These are phyloP conservation scores for Thermothielavioides terrestris DNA, from an alignment of 495 filamentous ascomycete genomes.

Conservation along the genomic window DNA sequence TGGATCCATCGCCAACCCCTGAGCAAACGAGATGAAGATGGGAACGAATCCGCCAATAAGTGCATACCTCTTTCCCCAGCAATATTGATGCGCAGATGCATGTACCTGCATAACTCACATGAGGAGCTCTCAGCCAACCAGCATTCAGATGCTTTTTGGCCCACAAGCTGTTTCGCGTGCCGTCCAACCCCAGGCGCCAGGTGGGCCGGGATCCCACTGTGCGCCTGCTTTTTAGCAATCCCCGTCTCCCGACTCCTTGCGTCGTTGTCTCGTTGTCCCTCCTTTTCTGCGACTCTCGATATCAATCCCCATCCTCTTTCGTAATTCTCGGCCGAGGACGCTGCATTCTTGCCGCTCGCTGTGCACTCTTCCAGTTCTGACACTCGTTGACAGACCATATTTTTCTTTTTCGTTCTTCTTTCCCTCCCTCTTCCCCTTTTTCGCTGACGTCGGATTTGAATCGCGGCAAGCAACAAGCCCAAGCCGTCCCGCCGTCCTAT, in stretches of 20 bases:
- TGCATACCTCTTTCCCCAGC: too few relatives aligned
- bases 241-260: background rate
- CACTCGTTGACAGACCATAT: constrained; percentile 29
- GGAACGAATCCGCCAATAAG: too few relatives aligned
- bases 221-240: constrained; percentile 4
- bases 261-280: background rate
- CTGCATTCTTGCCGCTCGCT: constrained; percentile 10
- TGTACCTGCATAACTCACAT: too few relatives aligned
- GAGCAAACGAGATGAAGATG: too few relatives aligned
- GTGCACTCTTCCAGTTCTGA: constrained; percentile 19
- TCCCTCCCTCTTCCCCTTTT: constrained; percentile 2
- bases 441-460: too few relatives aligned
- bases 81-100: too few relatives aligned
- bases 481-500: too few relatives aligned
- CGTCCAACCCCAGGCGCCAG: background rate
- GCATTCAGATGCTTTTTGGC: background rate
- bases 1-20: too few relatives aligned
- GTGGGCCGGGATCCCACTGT: background rate
- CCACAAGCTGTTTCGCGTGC: constrained; percentile 1
- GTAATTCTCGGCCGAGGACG: constrained; percentile 7
- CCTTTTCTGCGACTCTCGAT: background rate
- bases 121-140: too few relatives aligned
- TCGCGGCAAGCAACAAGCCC: background rate
- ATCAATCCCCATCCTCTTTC: constrained; percentile 3
- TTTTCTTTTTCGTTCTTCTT: constrained; percentile 16